A percentile compares a stretch with the other conserved stretches of the same genome.
phyloP scores from a whole-genome alignment of 2,329 filamentous ascomycete genomes.

The Colletotrichum sp. region DNA sequence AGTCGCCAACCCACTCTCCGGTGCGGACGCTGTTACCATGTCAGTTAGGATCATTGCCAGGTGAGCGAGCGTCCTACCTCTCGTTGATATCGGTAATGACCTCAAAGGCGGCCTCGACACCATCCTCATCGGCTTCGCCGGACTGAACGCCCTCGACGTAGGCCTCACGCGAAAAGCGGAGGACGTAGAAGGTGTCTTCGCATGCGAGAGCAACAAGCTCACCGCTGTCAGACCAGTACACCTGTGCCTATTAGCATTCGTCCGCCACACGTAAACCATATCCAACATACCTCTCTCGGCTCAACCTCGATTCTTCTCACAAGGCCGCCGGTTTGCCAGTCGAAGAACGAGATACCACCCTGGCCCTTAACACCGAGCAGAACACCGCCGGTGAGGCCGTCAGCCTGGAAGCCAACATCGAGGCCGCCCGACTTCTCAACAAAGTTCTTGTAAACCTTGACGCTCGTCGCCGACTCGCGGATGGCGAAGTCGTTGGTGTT shows the following conservation, averaged over 20 bases:
- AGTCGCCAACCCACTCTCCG: constrained; percentile 97
- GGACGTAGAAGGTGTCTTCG: constrained; percentile 93
- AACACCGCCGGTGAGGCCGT: constrained; percentile 87
- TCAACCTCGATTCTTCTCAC: constrained; percentile 90
- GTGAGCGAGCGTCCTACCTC: constrained; percentile 54
- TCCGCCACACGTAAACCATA: too few species aligned
- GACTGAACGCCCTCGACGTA: constrained; percentile 84
- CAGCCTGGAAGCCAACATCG: constrained; percentile 94
- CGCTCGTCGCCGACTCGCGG: constrained; percentile 89
- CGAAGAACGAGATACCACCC: constrained; percentile 93
- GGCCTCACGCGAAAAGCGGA: constrained; percentile 88
- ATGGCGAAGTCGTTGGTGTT: constrained; percentile 99
- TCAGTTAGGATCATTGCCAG: constrained; percentile 20
- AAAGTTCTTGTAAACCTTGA: constrained; percentile 98
- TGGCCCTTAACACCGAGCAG: constrained; percentile 94
- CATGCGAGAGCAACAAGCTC: constrained; percentile 93
- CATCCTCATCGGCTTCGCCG: constrained; percentile 85
- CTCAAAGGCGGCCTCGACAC: constrained; percentile 94
- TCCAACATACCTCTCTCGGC: constrained; percentile 51
- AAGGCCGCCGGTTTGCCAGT: constrained; percentile 89
- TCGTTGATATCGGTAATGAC: constrained; percentile 96
- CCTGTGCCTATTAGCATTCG: constrained; percentile 48
- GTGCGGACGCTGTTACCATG: constrained; percentile 73
- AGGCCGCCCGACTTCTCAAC: constrained; percentile 87
- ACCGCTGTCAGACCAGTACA: constrained; percentile 98